These are phyloP conservation scores for Botrytis fabae DNA, from an alignment of 2,329 filamentous ascomycete species.

Conservation along the genomic window DNA sequence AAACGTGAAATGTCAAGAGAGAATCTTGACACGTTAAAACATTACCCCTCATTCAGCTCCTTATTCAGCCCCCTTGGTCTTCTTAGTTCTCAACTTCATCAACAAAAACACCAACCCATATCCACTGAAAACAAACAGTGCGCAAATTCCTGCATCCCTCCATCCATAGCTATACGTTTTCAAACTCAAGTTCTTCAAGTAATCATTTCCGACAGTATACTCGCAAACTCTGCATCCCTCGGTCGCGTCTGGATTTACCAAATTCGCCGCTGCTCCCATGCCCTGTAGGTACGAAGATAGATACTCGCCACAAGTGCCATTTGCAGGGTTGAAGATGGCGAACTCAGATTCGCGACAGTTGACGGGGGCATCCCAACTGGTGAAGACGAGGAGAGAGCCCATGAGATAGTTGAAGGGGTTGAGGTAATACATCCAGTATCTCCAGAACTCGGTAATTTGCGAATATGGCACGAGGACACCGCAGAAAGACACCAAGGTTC, in stretches of 20 bases:
- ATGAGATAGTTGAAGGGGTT: conserved; percentile 65
- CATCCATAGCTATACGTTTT: conserved; percentile 63
- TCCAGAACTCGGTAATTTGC: conserved; percentile 69
- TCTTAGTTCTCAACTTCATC: conserved; percentile 52
- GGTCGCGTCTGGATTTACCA: conserved; percentile 61
- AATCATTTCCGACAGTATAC: conserved; percentile 59
- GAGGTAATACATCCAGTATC: conserved; percentile 50
- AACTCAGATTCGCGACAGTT: conserved; percentile 51
- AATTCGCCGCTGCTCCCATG: conserved; percentile 49
- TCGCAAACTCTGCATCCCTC: conserved; percentile 60
- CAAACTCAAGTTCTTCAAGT: conserved; percentile 59
- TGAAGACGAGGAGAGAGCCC: conserved; percentile 55
- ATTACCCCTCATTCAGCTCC: neutral
- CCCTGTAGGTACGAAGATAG: conserved; percentile 52
- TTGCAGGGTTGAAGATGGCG: conserved; percentile 44
- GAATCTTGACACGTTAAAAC: neutral
- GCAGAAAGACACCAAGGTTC: conserved; percentile 67
- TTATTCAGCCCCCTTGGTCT: conserved; percentile 46
- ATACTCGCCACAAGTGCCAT: conserved; percentile 62
- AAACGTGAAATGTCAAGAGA: neutral
- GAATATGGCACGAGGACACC: conserved; percentile 72
- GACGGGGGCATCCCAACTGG: conserved; percentile 49
- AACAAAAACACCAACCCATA: conserved; percentile 49
- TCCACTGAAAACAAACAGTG: conserved; percentile 46
- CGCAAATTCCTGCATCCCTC: conserved; percentile 59